Evolutionary conservation across 352 stramenopile species (phyloP), one percentile per base, ranked within the genome.

Genomic region (Globisporangium spinosum): DNA sequence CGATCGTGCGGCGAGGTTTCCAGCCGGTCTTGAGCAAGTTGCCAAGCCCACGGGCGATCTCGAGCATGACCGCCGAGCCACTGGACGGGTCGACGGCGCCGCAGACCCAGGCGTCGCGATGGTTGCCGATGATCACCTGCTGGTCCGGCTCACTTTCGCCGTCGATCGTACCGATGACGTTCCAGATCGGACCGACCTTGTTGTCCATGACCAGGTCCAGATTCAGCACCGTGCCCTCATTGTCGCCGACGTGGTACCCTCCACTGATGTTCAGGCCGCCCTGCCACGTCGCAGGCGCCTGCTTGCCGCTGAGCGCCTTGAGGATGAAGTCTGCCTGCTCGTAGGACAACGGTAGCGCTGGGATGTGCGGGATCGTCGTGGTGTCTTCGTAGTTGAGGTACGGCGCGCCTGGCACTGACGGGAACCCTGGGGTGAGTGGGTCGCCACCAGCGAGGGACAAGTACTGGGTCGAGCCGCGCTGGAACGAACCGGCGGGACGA

Each of bases 61-160:
- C 92, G 1, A 97, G 67, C 73, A 97, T 75, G 3, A 77, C 72
- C 7, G 89, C 76, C 10, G 90, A 97, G 10, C 77, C 92, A 25
- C 77, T 91, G 22, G 91, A 92, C 12, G 92, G 92, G 67, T 97
- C 90, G 22, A 89, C 83, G 1, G 89, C 90, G 15, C 89, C 90
- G 64, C 89, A 96, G 0, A 97, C 88, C 92, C 92, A 98, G 2
- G 90, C 91, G 70, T 98, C 92, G 29, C 92, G 86, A 69, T 97
- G 92, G 72, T 97, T 98, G 38, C 90, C 89, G 35, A 97, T 79
- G n/a, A 97, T 38, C 12, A 97, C 82, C 25, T 85, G 82, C 62
- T 90, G 74, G 10, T 94, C 87, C 2, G 86, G 74, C 34, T 85
- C 72, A n/a, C 79, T 71, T 0, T 69, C 62, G 35, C 85, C 89